Evolutionary conservation across 768 basidiomycete species (phyloP).

Genomic region (Panaeolus papilionaceus): DNA sequence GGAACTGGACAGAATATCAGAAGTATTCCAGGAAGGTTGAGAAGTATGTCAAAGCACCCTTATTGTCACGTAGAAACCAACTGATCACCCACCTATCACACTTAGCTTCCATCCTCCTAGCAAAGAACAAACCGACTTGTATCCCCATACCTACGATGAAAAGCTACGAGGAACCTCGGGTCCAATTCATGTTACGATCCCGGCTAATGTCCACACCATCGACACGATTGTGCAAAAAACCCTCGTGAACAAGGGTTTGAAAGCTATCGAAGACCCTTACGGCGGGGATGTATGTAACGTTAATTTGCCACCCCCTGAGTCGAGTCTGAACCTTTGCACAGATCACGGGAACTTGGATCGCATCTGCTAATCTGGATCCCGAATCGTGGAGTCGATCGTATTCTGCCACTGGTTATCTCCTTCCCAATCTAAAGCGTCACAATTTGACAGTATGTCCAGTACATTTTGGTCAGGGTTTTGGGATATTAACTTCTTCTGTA

Average conservation of each 20-base stretch:
- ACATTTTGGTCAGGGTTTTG: conserved; percentile 38
- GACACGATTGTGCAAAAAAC: conserved; percentile 34
- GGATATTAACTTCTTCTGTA: neutral
- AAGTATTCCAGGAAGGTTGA: conserved; percentile 45
- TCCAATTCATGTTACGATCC: conserved; percentile 36
- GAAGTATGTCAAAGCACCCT: conserved; percentile 35
- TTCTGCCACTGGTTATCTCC: conserved; percentile 66
- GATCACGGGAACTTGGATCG: conserved; percentile 31
- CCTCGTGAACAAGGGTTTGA: conserved; percentile 32
- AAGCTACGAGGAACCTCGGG: conserved; percentile 33
- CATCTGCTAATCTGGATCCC: conserved; percentile 25
- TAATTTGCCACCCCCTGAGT: neutral
- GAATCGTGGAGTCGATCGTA: conserved; percentile 70
- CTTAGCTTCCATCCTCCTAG: conserved; percentile 35
- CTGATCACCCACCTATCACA: conserved; percentile 1
- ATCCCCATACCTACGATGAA: conserved; percentile 34
- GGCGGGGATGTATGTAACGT: conserved; percentile 33
- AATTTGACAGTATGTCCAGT: conserved; percentile 66
- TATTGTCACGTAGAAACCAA: neutral
- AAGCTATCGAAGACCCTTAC: conserved; percentile 35
- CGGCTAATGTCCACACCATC: conserved; percentile 33
- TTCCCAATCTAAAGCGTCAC: conserved; percentile 60
- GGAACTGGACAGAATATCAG: conserved; percentile 54
- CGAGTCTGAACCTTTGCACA: conserved; percentile 19
- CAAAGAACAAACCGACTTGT: conserved; percentile 32